Evolutionary conservation across 73 alveolate species (phyloP).

Genomic region (Symbiodinium natans): DNA sequence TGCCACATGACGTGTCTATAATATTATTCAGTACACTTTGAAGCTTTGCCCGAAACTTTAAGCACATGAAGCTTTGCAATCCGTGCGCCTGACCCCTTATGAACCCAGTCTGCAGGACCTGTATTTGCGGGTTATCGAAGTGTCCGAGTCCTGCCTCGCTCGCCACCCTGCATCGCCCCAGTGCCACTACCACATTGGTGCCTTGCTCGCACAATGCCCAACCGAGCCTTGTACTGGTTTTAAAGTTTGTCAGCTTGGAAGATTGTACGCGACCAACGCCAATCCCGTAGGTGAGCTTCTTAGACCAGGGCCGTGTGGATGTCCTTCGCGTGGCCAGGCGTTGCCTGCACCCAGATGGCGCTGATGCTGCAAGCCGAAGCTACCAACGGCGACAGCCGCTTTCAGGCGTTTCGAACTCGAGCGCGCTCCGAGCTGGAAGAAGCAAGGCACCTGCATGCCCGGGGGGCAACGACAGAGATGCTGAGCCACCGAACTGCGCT

Average conservation of each 20-base stretch:
- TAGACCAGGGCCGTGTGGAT: too few species aligned
- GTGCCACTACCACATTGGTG: slow-evolving; percentile 77
- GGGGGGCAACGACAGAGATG: background rate
- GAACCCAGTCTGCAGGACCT: slow-evolving; percentile 16
- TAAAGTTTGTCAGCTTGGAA: too few species aligned
- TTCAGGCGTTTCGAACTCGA: slow-evolving; percentile 31
- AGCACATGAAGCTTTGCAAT: too few species aligned
- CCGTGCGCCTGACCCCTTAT: too few species aligned
- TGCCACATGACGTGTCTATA: too few species aligned
- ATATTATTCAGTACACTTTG: too few species aligned
- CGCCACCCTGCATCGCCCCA: slow-evolving; percentile 91
- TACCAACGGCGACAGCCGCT: slow-evolving; percentile 31
- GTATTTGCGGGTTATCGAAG: slow-evolving; percentile 30
- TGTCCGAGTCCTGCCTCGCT: slow-evolving; percentile 48
- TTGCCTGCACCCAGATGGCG: slow-evolving; percentile 67
- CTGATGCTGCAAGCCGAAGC: slow-evolving; percentile 24
- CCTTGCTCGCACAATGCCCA: background rate
- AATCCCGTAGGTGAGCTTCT: too few species aligned
- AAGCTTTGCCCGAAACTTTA: too few species aligned
- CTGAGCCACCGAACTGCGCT: too few species aligned
- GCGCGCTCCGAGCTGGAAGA: slow-evolving; percentile 36
- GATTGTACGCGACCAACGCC: too few species aligned
- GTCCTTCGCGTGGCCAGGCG: slow-evolving; percentile 44
- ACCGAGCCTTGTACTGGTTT: too few species aligned
- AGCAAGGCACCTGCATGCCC: slow-evolving; percentile 24